Percentiles rank a stretch among this genome's conserved stretches.
Evolutionary conservation across 768 basidiomycete species (phyloP).

Genomic region (Termitomyces titanicus): DNA sequence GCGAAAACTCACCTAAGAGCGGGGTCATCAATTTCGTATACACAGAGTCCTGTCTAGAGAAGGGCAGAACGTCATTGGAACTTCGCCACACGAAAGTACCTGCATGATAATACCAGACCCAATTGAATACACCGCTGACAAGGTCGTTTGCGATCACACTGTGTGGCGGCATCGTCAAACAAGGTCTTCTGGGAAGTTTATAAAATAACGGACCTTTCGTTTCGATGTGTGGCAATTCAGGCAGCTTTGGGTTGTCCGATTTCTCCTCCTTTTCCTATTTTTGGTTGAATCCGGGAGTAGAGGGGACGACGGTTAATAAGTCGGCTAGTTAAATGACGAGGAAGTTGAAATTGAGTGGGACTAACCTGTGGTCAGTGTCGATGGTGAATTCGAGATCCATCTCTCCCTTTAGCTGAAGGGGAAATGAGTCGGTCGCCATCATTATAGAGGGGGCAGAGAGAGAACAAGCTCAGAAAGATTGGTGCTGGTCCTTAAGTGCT

Average conservation of each 20-base stretch:
- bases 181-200: constrained; percentile 7
- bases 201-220: constrained; percentile 60
- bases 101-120: constrained; percentile 56
- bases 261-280: constrained; percentile 80
- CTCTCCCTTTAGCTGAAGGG: constrained; percentile 69
- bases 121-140: constrained; percentile 90
- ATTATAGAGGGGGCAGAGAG: constrained; percentile 43
- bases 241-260: constrained; percentile 88
- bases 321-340: constrained; percentile 37
- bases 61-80: background rate
- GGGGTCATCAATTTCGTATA: constrained; percentile 92
- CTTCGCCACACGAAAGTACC: constrained; percentile 3
- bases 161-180: constrained; percentile 13
- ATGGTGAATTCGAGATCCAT: constrained; percentile 74
- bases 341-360: constrained; percentile 16
- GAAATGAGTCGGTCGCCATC: constrained; percentile 55
- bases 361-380: constrained; percentile 65
- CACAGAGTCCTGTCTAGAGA: constrained; percentile 83
- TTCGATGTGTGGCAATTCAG: constrained; percentile 93
- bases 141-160: constrained; percentile 92
- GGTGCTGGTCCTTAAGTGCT: constrained; percentile 46
- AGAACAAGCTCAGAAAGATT: constrained; percentile 46
- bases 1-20: constrained; percentile 55
- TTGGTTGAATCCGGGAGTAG: constrained; percentile 42
- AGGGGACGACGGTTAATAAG: constrained; percentile 46